phyloP scores from a whole-genome alignment of 306 rosid species.

The Dalbergia cochinchinensis region DNA sequence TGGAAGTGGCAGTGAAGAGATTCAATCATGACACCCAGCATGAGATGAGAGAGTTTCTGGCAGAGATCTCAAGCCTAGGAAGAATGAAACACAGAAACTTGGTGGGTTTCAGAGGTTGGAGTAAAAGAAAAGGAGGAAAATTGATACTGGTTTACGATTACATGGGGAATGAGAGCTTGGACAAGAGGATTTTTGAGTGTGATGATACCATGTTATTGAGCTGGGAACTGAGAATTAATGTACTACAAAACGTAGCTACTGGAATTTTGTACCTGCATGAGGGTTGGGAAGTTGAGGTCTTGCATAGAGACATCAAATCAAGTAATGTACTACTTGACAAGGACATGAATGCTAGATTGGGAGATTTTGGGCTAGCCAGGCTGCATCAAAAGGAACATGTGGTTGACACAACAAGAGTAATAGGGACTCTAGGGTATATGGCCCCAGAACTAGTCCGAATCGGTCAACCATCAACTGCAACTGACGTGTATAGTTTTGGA shows the following conservation, averaged over 20 bases:
- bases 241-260: slow-evolving; percentile 70
- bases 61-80: slow-evolving; percentile 83
- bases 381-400: slow-evolving; percentile 57
- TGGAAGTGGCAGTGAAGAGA: slow-evolving; percentile 68
- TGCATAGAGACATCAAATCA: slow-evolving; percentile 79
- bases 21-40: slow-evolving; percentile 53
- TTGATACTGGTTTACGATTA: slow-evolving; percentile 77
- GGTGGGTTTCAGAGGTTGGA: slow-evolving; percentile 83
- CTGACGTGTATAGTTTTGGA: slow-evolving; percentile 77
- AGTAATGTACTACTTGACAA: slow-evolving; percentile 75
- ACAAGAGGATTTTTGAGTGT: slow-evolving; percentile 68
- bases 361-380: slow-evolving; percentile 78
- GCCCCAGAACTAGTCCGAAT: slow-evolving; percentile 68
- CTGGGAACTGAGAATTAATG: slow-evolving; percentile 68
- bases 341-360: slow-evolving; percentile 76
- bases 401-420: slow-evolving; percentile 60
- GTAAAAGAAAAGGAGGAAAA: slow-evolving; percentile 65
- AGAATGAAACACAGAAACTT: slow-evolving; percentile 78
- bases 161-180: slow-evolving; percentile 80
- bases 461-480: slow-evolving; percentile 57
- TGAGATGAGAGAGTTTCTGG: slow-evolving; percentile 73
- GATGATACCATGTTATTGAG: slow-evolving; percentile 51
- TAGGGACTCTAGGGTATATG: slow-evolving; percentile 80
- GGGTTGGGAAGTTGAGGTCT: slow-evolving; percentile 81
- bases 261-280: slow-evolving; percentile 77